Base-by-base conservation (phyloP, 73 alveolate species). In the Effrenium voratum region DNA sequence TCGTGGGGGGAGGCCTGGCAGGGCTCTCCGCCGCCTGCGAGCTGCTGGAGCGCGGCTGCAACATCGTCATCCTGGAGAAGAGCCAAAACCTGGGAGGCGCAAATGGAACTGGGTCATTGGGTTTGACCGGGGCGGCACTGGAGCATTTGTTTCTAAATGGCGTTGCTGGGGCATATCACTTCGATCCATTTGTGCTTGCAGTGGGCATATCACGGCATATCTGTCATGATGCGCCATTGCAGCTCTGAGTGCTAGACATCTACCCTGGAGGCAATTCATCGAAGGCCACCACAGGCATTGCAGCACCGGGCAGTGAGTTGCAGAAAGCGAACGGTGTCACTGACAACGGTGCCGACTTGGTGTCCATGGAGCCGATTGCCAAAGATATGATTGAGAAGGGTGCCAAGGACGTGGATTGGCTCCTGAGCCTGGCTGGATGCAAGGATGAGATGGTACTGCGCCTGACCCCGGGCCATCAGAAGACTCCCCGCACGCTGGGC, bases 41-140 rank as follows among this genome's bases (percentile, higher is more conserved):
- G 95, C 47, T 87, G 38, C 66, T 86, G 84, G 93, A 83, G 57
- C 76, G 55, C 8, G 93, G 93, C 49, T 83, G 93, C 76, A 50
- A 52, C 38, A 76, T 83, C 44, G 55, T 68, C 2, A 82, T 82
- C 72, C 36, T 52, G 52, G 93, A 87, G 84, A 87, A 87, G 49
- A 87, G 95, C 84, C 95, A 87, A 83, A 87, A 87, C 95, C 95
- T 87, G 13, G 95, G 95, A 13, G n/a, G n/a, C n/a, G n/a, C n/a
- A n/a, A n/a, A n/a, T n/a, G n/a, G n/a, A n/a, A n/a, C n/a, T n/a
- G n/a, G n/a, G n/a, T n/a, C n/a, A n/a, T n/a, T n/a, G n/a, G n/a
- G n/a, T n/a, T n/a, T n/a, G n/a, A n/a, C n/a, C n/a, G n/a, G n/a
- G n/a, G n/a, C n/a, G n/a, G n/a, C n/a, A n/a, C n/a, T n/a, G n/a